These are phyloP conservation scores for Helminthosporium solani DNA, from an alignment of 2,329 filamentous ascomycete genomes.

Conservation along the genomic window DNA sequence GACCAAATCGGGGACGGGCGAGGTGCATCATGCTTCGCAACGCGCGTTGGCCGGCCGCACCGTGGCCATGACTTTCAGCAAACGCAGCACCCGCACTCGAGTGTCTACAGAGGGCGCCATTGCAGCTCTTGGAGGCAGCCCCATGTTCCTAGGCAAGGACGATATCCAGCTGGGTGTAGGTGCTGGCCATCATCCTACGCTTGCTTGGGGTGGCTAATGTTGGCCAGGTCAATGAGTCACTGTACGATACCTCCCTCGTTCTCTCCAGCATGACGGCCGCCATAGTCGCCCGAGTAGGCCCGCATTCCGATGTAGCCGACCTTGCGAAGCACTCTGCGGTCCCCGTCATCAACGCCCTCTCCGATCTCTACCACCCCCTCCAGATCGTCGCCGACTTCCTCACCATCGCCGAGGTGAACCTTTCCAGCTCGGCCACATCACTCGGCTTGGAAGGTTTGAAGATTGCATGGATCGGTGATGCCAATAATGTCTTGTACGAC, in stretches of 20 bases:
- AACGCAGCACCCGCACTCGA: conserved; percentile 88
- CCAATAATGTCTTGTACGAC: conserved; percentile 96
- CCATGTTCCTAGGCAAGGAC: conserved; percentile 94
- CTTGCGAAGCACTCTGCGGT: conserved; percentile 51
- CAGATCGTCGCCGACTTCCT: conserved; percentile 94
- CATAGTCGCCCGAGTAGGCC: conserved; percentile 54
- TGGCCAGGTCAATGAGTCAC: conserved; percentile 77
- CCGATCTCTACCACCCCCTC: conserved; percentile 87
- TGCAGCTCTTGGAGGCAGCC: conserved; percentile 82
- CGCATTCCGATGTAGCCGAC: conserved; percentile 51
- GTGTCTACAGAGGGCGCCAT: conserved; percentile 92
- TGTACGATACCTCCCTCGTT: conserved; percentile 88
- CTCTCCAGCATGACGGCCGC: conserved; percentile 71
- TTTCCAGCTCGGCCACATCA: conserved; percentile 47
- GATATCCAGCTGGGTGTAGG: conserved; percentile 91
- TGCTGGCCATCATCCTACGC: conserved; percentile 13
- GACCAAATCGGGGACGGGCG: conserved; percentile 65
- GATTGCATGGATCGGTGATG: conserved; percentile 93
- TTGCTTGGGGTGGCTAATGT: background rate
- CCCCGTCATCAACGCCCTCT: conserved; percentile 63
- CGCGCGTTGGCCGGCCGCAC: conserved; percentile 71
- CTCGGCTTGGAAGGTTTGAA: conserved; percentile 81
- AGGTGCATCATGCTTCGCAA: conserved; percentile 60
- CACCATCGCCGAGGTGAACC: conserved; percentile 80
- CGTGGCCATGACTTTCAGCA: conserved; percentile 95